phyloP scores from a whole-genome alignment of 805 yeast species.

The Saccharomycopsis sp. region DNA sequence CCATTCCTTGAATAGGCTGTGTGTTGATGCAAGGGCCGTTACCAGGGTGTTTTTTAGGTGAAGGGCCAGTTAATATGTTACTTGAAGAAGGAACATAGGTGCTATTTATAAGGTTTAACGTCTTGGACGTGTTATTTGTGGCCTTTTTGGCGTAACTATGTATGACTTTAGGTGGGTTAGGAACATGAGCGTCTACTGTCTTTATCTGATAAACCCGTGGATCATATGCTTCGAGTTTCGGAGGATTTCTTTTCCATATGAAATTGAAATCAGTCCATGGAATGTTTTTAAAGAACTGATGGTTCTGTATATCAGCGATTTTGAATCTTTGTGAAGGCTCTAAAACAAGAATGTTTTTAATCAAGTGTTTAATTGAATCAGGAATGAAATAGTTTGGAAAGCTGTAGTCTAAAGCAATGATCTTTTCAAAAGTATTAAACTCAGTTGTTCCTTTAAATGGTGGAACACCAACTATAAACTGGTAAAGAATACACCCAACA shows the following conservation, averaged over 20 bases:
- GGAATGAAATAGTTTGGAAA: slow-evolving; percentile 66
- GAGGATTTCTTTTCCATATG: slow-evolving; percentile 67
- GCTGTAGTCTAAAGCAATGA: slow-evolving; percentile 66
- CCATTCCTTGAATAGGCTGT: not conserved
- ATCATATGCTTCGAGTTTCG: slow-evolving; percentile 63
- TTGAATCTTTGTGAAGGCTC: slow-evolving; percentile 63
- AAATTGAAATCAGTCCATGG: slow-evolving; percentile 60
- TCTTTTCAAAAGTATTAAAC: slow-evolving; percentile 81
- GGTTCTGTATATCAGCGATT: slow-evolving; percentile 51
- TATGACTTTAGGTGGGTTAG: not conserved
- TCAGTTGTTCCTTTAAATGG: slow-evolving; percentile 88
- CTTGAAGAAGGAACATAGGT: slow-evolving; percentile 62
- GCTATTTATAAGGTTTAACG: slow-evolving; percentile 51
- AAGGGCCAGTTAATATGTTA: slow-evolving; percentile 60
- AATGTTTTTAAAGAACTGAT: slow-evolving; percentile 62
- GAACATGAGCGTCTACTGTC: not conserved
- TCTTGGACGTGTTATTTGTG: slow-evolving; percentile 11
- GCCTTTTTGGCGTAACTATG: not conserved
- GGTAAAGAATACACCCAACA: slow-evolving; percentile 80
- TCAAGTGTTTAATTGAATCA: slow-evolving; percentile 54
- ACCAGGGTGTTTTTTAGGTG: slow-evolving; percentile 45
- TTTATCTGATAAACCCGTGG: slow-evolving; percentile 27
- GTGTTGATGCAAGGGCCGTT: not conserved
- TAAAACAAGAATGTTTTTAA: slow-evolving; percentile 57
- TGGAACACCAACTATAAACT: slow-evolving; percentile 75